Base-by-base conservation (phyloP, 352 stramenopile genomes). In the Achlya hypogyna region DNA sequence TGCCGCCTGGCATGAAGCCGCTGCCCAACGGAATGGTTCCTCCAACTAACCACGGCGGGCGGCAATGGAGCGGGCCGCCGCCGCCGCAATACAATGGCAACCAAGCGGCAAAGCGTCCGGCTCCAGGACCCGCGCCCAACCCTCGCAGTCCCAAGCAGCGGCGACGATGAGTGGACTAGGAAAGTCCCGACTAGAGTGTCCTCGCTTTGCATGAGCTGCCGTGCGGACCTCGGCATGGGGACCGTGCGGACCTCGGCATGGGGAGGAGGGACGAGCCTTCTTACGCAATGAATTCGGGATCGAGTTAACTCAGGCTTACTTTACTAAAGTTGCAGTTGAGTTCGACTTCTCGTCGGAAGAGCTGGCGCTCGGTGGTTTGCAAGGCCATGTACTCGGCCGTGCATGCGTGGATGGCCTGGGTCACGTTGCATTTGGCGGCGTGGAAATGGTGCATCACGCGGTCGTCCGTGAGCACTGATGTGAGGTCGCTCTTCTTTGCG, bases 391-490 rank as follows among this genome's bases (percentile, higher is more conserved):
- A 79, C 34, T 62, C 74, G 20, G 75, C 76, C 20, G 78, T 78
- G 64, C 81, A 91, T 51, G 73, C 60, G 9, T 78, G 71, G n/a
- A 79, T 65, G 38, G 85, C 83, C 53, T 76, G 70, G 29, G 77
- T 78, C 73, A 89, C 75, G 69, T 89, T 91, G 75, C 91, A 91
- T 69, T 81, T 77, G 31, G 78, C 74, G 32, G 75, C 34, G 63
- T 91, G 91, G 23, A 91, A 79, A 42, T 82, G 65, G 35, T 76
- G 71, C 68, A 91, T 72, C 22, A 79, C 85, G n/a, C 85, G 56
- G 69, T 93, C 85, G 56, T 91, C 85, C 9, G 72, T 70, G 14
- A 93, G 69, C 31, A 79, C 75, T 23, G 85, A 93, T 52, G 76
- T 81, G 29, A 91, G 16, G 10, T 89, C 77, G 47, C 75, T 78